Evolutionary conservation across 371 early-diverging fungal genomes (phyloP).

Genomic region (Capillidium rhysosporum): DNA sequence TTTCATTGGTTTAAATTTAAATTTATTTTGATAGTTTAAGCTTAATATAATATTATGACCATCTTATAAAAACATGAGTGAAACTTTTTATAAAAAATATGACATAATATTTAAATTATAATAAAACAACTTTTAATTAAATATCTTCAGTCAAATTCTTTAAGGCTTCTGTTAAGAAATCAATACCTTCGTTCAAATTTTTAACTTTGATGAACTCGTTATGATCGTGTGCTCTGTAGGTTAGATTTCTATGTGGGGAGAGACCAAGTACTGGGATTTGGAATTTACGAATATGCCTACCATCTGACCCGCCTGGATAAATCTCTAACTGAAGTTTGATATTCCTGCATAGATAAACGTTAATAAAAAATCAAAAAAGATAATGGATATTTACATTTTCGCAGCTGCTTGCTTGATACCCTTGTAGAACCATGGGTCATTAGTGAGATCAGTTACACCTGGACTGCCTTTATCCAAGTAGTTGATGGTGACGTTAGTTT

Average conservation of each 20-base stretch:
- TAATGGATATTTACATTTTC: background rate
- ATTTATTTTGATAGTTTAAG: no score
- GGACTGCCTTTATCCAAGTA: slow-evolving; percentile 13
- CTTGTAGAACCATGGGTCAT: background rate
- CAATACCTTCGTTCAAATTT: background rate
- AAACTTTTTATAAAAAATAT: no score
- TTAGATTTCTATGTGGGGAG: background rate
- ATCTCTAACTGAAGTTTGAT: background rate
- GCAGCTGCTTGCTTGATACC: background rate
- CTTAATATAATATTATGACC: no score
- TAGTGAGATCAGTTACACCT: no score
- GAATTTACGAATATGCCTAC: background rate
- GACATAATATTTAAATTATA: no score
- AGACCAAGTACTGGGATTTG: background rate
- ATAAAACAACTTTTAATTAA: no score
- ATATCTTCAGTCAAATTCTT: no score
- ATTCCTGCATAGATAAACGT: no score
- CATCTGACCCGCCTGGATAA: background rate
- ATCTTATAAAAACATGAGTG: no score
- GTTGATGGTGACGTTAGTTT: slow-evolving; percentile 10
- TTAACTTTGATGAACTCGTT: background rate
- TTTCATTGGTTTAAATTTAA: no score
- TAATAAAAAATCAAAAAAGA: background rate
- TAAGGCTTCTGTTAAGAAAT: background rate
- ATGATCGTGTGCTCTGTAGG: background rate